Evolutionary conservation across 2,329 filamentous ascomycete genomes (phyloP).

Genomic region (Ceratocystis destructans): DNA sequence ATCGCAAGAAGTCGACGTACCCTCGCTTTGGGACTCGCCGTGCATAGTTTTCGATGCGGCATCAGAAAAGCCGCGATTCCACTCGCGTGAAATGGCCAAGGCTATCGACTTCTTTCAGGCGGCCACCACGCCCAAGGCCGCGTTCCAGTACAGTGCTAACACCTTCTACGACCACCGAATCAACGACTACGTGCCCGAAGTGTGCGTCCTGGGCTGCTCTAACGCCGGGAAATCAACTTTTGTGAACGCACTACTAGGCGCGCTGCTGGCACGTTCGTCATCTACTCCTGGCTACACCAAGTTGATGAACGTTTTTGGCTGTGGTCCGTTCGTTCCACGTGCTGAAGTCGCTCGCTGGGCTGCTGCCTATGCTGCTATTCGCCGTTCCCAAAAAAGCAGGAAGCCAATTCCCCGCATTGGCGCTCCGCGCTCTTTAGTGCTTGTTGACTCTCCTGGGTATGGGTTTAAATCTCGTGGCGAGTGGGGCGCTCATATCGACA

Average conservation of each 20-base stretch:
- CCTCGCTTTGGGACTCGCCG: slow-evolving; percentile 13
- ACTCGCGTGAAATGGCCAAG: slow-evolving; percentile 2
- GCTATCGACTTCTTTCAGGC: slow-evolving; percentile 15
- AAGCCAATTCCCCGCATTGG: slow-evolving; percentile 21
- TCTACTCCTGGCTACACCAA: slow-evolving; percentile 39
- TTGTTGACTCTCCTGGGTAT: slow-evolving; percentile 41
- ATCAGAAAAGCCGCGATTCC: slow-evolving; percentile 4
- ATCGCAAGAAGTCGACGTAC: neutral
- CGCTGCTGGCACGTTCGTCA: slow-evolving; percentile 36
- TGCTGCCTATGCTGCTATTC: neutral
- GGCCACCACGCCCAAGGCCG: slow-evolving; percentile 18
- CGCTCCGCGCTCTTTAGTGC: slow-evolving; percentile 33
- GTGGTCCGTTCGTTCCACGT: slow-evolving; percentile 30
- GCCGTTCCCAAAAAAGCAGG: slow-evolving; percentile 6
- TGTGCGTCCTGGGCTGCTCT: slow-evolving; percentile 72
- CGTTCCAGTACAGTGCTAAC: slow-evolving; percentile 39
- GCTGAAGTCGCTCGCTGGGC: slow-evolving; percentile 10
- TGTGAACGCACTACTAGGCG: slow-evolving; percentile 63
- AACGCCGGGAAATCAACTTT: slow-evolving; percentile 85
- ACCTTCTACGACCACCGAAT: slow-evolving; percentile 35
- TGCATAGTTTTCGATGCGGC: slow-evolving; percentile 8
- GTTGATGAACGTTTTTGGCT: slow-evolving; percentile 43
- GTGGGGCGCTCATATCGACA: slow-evolving; percentile 40
- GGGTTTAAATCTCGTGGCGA: slow-evolving; percentile 33
- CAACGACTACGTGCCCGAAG: slow-evolving; percentile 42